phyloP scores from a whole-genome alignment of 2,329 filamentous ascomycete genomes.

The Ceratocystis eucalypticola region DNA sequence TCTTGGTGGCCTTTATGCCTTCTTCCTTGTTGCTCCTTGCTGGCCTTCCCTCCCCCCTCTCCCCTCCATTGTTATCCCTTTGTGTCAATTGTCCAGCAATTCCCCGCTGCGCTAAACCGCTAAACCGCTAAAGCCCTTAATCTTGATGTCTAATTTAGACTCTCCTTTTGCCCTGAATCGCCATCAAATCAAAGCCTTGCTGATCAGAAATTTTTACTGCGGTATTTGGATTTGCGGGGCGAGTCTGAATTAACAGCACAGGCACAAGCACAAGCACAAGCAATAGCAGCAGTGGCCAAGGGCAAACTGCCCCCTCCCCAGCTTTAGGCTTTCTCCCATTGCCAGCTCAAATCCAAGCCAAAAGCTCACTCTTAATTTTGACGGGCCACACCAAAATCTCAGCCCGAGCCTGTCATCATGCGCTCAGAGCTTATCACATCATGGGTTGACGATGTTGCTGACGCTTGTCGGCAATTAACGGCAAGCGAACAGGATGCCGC shows the following conservation, averaged over 20 bases:
- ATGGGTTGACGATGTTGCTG: constrained; percentile 16
- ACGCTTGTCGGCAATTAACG: constrained; percentile 12
- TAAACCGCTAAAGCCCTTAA: not conserved
- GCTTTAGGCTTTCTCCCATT: not conserved
- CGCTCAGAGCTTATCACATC: constrained; percentile 16
- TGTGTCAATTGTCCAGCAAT: constrained; percentile 6
- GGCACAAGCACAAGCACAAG: not conserved
- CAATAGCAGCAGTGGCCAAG: too few species aligned
- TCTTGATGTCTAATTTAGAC: not conserved
- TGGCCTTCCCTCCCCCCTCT: not conserved
- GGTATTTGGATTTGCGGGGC: not conserved
- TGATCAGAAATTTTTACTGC: not conserved
- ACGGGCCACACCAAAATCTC: not conserved
- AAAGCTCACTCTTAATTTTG: not conserved
- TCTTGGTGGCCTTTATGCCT: not conserved
- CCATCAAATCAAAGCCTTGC: not conserved
- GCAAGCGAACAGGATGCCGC: constrained; percentile 13
- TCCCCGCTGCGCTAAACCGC: not conserved
- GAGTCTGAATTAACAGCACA: not conserved
- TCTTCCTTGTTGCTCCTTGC: not conserved
- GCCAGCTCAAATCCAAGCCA: not conserved
- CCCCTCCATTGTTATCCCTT: constrained; percentile 2
- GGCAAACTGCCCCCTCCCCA: too few species aligned
- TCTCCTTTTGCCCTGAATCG: not conserved
- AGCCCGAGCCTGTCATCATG: constrained; percentile 7